Conservation (phyloP, 2,329 filamentous ascomycete genomes). For the Verticillium albo-atrum region DNA sequence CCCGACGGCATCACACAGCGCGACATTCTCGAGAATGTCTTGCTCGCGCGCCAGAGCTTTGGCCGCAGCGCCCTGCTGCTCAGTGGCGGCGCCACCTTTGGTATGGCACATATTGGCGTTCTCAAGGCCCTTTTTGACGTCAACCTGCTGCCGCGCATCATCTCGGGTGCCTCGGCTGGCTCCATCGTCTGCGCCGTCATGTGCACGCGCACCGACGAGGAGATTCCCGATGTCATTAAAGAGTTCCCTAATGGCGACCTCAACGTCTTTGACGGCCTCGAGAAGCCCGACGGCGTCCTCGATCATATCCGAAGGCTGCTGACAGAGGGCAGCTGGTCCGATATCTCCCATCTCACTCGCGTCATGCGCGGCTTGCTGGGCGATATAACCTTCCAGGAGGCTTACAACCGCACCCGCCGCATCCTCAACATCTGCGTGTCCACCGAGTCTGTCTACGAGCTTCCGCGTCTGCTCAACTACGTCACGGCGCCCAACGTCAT, state of each 20-base stretch:
- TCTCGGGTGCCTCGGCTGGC: constrained; percentile 82
- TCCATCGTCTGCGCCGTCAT: constrained; percentile 81
- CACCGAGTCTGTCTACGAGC: constrained; percentile 78
- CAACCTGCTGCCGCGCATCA: constrained; percentile 74
- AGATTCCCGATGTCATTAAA: constrained; percentile 65
- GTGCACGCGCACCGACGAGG: constrained; percentile 72
- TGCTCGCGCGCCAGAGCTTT: constrained; percentile 73
- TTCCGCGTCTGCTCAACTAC: constrained; percentile 85
- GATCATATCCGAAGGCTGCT: constrained; percentile 68
- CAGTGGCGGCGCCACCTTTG: constrained; percentile 83
- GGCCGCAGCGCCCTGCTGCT: constrained; percentile 79
- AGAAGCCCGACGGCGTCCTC: constrained; percentile 55
- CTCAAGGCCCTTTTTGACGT: constrained; percentile 75
- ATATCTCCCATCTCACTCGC: constrained; percentile 73
- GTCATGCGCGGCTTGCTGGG: constrained; percentile 80
- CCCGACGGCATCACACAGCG: constrained; percentile 54
- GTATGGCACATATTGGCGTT: constrained; percentile 89
- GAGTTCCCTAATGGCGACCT: constrained; percentile 77
- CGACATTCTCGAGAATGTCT: constrained; percentile 61
- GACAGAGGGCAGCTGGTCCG: constrained; percentile 79
- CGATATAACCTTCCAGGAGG: constrained; percentile 91
- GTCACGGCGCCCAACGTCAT: constrained; percentile 90
- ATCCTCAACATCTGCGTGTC: constrained; percentile 95
- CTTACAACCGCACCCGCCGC: constrained; percentile 87
- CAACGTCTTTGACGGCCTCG: constrained; percentile 68